Conservation (phyloP, 805 yeast species). For the Candida awuae region DNA sequence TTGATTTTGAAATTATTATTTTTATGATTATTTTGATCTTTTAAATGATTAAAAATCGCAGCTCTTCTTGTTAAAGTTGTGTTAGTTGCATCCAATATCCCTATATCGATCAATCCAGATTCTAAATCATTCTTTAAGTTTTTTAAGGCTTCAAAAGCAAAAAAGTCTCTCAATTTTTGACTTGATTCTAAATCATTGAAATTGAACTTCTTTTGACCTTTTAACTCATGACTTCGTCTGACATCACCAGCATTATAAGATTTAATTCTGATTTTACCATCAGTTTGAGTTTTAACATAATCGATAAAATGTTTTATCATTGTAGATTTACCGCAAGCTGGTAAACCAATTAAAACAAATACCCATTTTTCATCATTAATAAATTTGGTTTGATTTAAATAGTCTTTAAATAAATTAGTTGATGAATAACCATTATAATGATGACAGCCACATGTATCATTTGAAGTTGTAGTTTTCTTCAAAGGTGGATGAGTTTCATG, state of each 20-base stretch:
- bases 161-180: slow-evolving; percentile 65
- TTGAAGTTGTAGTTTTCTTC: not conserved
- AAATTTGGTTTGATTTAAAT: slow-evolving; percentile 5
- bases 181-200: slow-evolving; percentile 33
- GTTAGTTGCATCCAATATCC: slow-evolving; percentile 69
- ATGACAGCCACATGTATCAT: slow-evolving; percentile 2
- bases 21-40: slow-evolving; percentile 42
- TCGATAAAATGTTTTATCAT: slow-evolving; percentile 24
- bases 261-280: slow-evolving; percentile 17
- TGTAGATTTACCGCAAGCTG: slow-evolving; percentile 86
- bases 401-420: not conserved
- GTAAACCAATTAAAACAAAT: slow-evolving; percentile 61
- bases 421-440: not conserved
- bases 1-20: slow-evolving; percentile 33
- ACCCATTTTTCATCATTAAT: slow-evolving; percentile 23
- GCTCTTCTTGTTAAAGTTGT: slow-evolving; percentile 55
- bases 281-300: slow-evolving; percentile 15
- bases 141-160: slow-evolving; percentile 91
- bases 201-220: slow-evolving; percentile 17
- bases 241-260: slow-evolving; percentile 48
- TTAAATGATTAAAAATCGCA: slow-evolving; percentile 45
- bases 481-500: not conserved
- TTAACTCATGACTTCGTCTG: slow-evolving; percentile 32
- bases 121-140: slow-evolving; percentile 66
- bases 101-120: slow-evolving; percentile 78